Percentiles rank a stretch among this genome's conserved stretches.
Conservation (phyloP, 2,329 filamentous ascomycete genomes). For the Trichoderma hamatum region DNA sequence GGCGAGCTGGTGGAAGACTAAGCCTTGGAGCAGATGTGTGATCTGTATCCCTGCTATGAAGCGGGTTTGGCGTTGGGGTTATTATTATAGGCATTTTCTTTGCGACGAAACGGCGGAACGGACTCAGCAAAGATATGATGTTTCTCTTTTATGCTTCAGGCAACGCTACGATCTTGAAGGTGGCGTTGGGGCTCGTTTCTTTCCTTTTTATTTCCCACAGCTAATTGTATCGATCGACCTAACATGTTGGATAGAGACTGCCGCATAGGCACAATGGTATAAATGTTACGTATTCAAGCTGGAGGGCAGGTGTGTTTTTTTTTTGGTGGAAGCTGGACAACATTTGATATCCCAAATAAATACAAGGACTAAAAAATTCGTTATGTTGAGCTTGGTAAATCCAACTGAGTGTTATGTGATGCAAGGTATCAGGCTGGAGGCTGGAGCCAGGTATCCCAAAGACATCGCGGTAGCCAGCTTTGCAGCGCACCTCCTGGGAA, state of each 20-base stretch:
- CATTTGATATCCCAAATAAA: slow-evolving; percentile 15
- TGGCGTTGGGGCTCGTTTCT: slow-evolving; percentile 17
- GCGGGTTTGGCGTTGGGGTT: slow-evolving; percentile 18
- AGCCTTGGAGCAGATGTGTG: neutral
- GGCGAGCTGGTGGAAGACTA: slow-evolving; percentile 50
- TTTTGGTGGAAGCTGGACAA: neutral
- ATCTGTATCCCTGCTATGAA: neutral
- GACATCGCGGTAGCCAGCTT: neutral
- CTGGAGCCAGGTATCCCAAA: neutral
- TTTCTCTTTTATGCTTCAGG: slow-evolving; percentile 10
- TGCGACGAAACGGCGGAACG: slow-evolving; percentile 7
- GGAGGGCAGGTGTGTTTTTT: neutral
- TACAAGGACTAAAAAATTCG: neutral
- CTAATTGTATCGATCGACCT: slow-evolving; percentile 16
- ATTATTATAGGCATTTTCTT: neutral
- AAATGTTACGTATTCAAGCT: slow-evolving; percentile 2
- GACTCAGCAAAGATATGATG: slow-evolving; percentile 7
- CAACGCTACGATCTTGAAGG: slow-evolving; percentile 10
- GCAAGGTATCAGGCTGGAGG: neutral
- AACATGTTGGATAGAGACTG: slow-evolving; percentile 24
- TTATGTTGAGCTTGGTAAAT: neutral
- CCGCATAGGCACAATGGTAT: slow-evolving; percentile 24
- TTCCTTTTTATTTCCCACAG: neutral
- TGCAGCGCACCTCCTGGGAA: neutral
- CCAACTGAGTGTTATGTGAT: neutral